Conservation (phyloP, 352 stramenopile genomes). For the Pythium aquatile region DNA sequence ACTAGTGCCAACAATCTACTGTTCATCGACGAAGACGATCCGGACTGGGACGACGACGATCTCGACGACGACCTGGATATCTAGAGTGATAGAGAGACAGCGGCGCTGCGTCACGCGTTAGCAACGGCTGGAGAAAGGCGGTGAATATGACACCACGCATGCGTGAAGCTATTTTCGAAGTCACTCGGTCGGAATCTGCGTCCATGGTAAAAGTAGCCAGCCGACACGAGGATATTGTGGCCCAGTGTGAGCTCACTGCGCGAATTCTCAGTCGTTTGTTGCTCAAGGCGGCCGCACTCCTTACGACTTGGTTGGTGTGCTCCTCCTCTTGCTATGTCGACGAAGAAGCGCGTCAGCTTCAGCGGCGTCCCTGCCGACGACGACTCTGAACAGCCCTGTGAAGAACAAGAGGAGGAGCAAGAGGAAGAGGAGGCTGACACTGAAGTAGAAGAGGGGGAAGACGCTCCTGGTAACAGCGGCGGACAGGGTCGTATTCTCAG, state of each 20-base stretch:
- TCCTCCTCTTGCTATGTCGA: conserved; percentile 10
- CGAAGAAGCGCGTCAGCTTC: conserved; percentile 28
- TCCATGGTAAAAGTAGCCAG: conserved; percentile 1
- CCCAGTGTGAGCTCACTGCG: background rate
- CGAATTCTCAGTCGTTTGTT: background rate
- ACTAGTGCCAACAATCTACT: conserved; percentile 38
- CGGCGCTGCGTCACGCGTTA: conserved; percentile 10
- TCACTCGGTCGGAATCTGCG: background rate
- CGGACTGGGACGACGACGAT: conserved; percentile 62
- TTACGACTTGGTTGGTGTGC: background rate
- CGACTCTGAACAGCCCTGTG: background rate
- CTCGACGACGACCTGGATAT: conserved; percentile 50
- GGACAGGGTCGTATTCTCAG: background rate
- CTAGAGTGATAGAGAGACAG: conserved; percentile 15
- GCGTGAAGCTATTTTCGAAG: conserved; percentile 4
- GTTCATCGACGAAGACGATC: conserved; percentile 81
- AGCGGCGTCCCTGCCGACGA: conserved; percentile 4
- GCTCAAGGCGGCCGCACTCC: background rate
- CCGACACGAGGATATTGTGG: background rate
- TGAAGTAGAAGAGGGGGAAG: conserved; percentile 6
- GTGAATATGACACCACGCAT: background rate
- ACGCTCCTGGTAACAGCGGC: background rate
- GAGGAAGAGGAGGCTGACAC: conserved; percentile 5
- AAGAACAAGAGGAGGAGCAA: conserved; percentile 1
- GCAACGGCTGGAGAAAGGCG: background rate